These are phyloP conservation scores for Blastocystis sp. DNA, from an alignment of 352 stramenopile species.

Conservation along the genomic window DNA sequence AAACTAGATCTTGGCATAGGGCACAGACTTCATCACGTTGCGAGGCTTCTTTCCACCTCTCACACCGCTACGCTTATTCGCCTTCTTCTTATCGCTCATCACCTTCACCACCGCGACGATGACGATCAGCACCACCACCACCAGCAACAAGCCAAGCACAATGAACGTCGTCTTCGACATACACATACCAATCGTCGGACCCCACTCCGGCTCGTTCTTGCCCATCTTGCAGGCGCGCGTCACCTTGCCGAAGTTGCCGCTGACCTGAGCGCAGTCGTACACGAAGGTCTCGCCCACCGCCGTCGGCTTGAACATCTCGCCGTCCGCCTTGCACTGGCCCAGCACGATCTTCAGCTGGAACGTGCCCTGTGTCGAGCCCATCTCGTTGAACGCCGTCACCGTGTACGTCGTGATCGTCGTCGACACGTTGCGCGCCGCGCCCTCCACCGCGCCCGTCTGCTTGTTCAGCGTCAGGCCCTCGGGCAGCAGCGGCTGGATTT, in stretches of 20 bases:
- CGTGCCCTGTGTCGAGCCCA: background rate
- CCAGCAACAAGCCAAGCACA: slow-evolving; percentile 3
- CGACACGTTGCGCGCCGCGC: background rate
- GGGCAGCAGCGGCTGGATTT: slow-evolving; percentile 41
- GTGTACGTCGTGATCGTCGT: slow-evolving; percentile 16
- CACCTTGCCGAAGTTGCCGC: slow-evolving; percentile 18
- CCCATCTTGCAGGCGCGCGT: slow-evolving; percentile 41
- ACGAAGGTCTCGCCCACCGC: slow-evolving; percentile 19
- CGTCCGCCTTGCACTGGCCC: slow-evolving; percentile 40
- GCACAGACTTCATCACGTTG: slow-evolving; percentile 70
- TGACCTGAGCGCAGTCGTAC: slow-evolving; percentile 49
- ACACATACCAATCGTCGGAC: slow-evolving; percentile 42
- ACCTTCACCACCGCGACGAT: slow-evolving; percentile 34
- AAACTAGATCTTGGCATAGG: slow-evolving; percentile 68
- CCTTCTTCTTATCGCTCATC: slow-evolving; percentile 61
- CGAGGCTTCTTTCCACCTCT: slow-evolving; percentile 63
- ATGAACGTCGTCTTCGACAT: slow-evolving; percentile 23
- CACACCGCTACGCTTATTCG: slow-evolving; percentile 21
- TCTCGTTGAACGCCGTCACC: slow-evolving; percentile 65
- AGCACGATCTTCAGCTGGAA: slow-evolving; percentile 19
- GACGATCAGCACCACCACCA: slow-evolving; percentile 57
- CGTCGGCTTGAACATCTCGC: slow-evolving; percentile 18
- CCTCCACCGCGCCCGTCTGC: slow-evolving; percentile 28
- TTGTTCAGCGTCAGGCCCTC: slow-evolving; percentile 54
- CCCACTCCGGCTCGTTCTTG: slow-evolving; percentile 60